phyloP scores from a whole-genome alignment of 2,329 filamentous ascomycete species.

The Teratosphaeria pseudoeucalypti region DNA sequence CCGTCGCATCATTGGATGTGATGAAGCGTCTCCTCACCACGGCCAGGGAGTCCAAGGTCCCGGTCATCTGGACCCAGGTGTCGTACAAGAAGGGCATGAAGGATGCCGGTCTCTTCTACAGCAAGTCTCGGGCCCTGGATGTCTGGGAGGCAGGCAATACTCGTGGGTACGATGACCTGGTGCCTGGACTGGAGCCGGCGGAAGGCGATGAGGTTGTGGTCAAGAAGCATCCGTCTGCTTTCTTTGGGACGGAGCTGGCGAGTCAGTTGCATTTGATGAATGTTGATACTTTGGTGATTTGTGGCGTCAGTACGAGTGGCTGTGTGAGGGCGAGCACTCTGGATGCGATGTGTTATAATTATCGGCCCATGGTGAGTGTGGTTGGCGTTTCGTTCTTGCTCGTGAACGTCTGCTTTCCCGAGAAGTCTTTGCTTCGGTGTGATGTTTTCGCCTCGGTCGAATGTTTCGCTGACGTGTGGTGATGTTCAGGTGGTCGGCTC shows the following conservation, averaged over 20 bases:
- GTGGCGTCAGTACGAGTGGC: conserved; percentile 15
- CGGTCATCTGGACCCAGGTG: conserved; percentile 14
- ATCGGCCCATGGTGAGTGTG: conserved; percentile 9
- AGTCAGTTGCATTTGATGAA: conserved; percentile 6
- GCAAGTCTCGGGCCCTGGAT: conserved; percentile 9
- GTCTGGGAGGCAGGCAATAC: conserved; percentile 12
- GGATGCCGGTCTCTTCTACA: conserved; percentile 15
- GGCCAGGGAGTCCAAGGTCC: conserved; percentile 7
- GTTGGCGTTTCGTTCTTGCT: background rate
- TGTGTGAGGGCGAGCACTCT: conserved; percentile 16
- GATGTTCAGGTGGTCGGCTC: conserved; percentile 11
- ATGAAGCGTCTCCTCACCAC: conserved; percentile 11
- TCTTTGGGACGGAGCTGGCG: conserved; percentile 15
- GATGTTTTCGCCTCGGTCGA: background rate
- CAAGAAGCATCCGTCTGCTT: conserved; percentile 14
- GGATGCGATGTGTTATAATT: conserved; percentile 14
- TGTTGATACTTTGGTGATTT: conserved; percentile 17
- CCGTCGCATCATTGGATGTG: conserved; percentile 7
- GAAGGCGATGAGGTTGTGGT: conserved; percentile 11
- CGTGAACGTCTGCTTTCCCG: background rate
- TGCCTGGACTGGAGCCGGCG: conserved; percentile 10
- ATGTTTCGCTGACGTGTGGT: background rate
- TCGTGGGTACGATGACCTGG: conserved; percentile 5
- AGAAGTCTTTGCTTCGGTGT: background rate
- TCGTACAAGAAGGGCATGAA: conserved; percentile 13